phyloP scores from a whole-genome alignment of 148 eudicot genomes.

The Amaranthus palmeri region DNA sequence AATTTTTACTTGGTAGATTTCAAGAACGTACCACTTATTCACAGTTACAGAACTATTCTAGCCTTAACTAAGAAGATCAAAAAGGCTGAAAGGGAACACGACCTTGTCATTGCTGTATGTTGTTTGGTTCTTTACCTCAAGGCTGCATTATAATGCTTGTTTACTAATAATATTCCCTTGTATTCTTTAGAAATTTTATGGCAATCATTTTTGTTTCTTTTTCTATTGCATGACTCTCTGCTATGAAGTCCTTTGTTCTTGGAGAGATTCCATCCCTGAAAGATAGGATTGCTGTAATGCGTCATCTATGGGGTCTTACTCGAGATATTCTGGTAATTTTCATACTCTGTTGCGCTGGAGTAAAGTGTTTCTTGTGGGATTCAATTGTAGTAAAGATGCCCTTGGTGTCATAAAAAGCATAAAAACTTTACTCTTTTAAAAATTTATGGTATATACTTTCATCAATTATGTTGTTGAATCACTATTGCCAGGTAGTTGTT shows the following conservation, averaged over 20 bases:
- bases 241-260: constrained; percentile 84
- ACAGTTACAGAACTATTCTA: constrained; percentile 68
- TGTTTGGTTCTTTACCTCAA: not conserved
- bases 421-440: not conserved
- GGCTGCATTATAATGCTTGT: not conserved
- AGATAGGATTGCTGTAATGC: constrained; percentile 79
- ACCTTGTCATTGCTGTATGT: constrained; percentile 95
- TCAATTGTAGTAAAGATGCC: not conserved
- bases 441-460: not conserved
- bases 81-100: constrained; percentile 77
- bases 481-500: constrained; percentile 56
- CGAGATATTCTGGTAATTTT: constrained; percentile 71
- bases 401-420: not conserved
- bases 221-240: not conserved
- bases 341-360: not conserved
- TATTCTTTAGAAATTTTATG: not conserved
- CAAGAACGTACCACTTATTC: constrained; percentile 69
- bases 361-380: not conserved
- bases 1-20: constrained; percentile 39
- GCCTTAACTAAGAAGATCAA: constrained; percentile 48
- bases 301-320: constrained; percentile 93
- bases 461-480: not conserved
- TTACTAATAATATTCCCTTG: not conserved
- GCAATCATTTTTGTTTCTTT: not conserved
- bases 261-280: constrained; percentile 88